Base-by-base conservation (phyloP, 2,329 filamentous ascomycete genomes). In the Neonectria faginata region DNA sequence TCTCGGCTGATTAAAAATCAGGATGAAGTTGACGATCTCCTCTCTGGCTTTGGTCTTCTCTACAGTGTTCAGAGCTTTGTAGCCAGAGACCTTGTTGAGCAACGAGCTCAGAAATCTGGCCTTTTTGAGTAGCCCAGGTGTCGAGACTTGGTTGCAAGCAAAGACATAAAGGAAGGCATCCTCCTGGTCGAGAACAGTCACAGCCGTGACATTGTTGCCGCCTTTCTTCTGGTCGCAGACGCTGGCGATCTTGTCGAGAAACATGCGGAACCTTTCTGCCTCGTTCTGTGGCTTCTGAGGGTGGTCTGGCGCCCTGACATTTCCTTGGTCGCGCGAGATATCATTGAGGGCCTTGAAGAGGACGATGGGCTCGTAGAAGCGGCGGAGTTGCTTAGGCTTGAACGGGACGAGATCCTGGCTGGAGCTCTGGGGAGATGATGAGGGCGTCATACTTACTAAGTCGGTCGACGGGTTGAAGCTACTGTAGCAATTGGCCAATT, bases 231-330 rank as follows among this genome's bases (percentile, higher is more conserved):
- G 73, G 42, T 79, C 77, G 53, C 78, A 79, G 3, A 78, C 64
- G 18, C 72, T 71, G 0, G 75, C 75, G 2, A 80, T 60, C 8
- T 71, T 74, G 45, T 78, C 72, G 1, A 79, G 68, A n/a, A 76
- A 80, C 2, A 29, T 61, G 2, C 74, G 69, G 5, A 76, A 76
- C 1, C 52, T 54, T 12, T 73, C 57, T 16, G 76, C 71, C 7
- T 71, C 66, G 2, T 67, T 71, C 2, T 36, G 31, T 2, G 62
- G 63, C 3, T 3, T 61, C 0, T 60, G 51, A 0, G 36, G 31
- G 0, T 12, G 14, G 2, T 70, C 66, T 3, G 55, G 58, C 1
- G 16, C 39, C 0, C 55, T 62, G 16, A 63, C 53, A 1, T 58
- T 55, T 2, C 65, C 62, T 2, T 59, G n/a, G 5, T 66, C 31